phyloP scores from a whole-genome alignment of 1,139 yeast species.

The Pichia sp. region DNA sequence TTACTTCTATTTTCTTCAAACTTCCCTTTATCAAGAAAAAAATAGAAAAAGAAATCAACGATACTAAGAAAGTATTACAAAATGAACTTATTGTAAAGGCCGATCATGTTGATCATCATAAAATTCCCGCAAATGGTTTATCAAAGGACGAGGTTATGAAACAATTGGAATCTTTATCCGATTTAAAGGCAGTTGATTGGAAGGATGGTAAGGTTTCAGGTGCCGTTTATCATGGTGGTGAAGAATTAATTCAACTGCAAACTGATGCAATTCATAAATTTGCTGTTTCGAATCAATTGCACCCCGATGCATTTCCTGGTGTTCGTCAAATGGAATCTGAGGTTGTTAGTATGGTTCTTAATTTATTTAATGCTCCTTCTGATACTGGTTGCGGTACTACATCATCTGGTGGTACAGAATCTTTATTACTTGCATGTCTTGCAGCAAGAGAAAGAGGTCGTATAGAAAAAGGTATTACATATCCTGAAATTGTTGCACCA shows the following conservation, averaged over 20 bases:
- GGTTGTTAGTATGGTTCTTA: conserved; percentile 84
- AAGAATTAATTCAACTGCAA: conserved; percentile 64
- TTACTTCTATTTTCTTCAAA: conserved; percentile 31
- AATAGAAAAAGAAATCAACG: conserved; percentile 54
- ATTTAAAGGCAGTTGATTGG: conserved; percentile 53
- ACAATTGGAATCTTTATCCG: conserved; percentile 40
- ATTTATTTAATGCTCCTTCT: conserved; percentile 64
- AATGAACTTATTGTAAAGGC: conserved; percentile 48
- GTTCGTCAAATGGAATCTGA: conserved; percentile 95
- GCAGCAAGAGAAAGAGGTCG: conserved; percentile 72
- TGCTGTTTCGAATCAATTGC: conserved; percentile 88
- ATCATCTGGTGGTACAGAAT: conserved; percentile 96
- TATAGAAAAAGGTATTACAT: conserved; percentile 49
- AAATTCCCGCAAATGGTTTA: conserved; percentile 56
- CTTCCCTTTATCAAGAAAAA: conserved; percentile 52
- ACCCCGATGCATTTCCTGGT: conserved; percentile 96
- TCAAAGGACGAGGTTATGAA: conserved; percentile 36
- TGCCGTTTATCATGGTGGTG: conserved; percentile 94
- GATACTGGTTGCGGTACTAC: conserved; percentile 74
- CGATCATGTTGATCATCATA: conserved; percentile 38
- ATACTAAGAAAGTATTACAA: conserved; percentile 47
- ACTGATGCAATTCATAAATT: conserved; percentile 67
- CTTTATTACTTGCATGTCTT: conserved; percentile 74
- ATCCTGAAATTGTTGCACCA: conserved; percentile 89
- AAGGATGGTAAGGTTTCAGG: conserved; percentile 82